Evolutionary conservation across 1,284 basidiomycete genomes (phyloP).

Genomic region (Ceratobasidium sp.): DNA sequence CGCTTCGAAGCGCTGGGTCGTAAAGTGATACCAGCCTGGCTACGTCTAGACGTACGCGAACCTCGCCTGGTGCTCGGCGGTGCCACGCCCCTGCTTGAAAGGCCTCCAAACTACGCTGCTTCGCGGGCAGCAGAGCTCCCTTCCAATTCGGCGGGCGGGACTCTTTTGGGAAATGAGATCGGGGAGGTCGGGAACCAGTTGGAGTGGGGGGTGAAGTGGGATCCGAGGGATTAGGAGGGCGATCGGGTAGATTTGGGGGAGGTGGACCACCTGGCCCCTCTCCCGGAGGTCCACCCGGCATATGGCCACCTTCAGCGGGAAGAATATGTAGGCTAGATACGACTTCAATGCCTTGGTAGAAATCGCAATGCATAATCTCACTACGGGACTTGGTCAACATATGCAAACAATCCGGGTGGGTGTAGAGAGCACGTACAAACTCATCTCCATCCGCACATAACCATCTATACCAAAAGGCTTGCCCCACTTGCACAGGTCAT

Average conservation of each 20-base stretch:
- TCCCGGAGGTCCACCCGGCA: neutral
- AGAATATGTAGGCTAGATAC: slow-evolving; percentile 48
- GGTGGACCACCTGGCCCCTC: neutral
- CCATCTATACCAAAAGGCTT: slow-evolving; percentile 52
- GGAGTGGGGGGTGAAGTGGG: neutral
- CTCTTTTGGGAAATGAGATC: slow-evolving; percentile 6
- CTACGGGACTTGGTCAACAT: slow-evolving; percentile 46
- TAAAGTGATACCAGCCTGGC: slow-evolving; percentile 55
- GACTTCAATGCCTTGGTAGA: slow-evolving; percentile 53
- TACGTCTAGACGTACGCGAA: slow-evolving; percentile 54
- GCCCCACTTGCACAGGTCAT: slow-evolving; percentile 53
- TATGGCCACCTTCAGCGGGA: slow-evolving; percentile 10
- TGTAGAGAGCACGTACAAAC: slow-evolving; percentile 52
- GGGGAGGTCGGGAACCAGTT: neutral
- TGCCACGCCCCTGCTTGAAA: slow-evolving; percentile 54
- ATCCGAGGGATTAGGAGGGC: slow-evolving; percentile 1
- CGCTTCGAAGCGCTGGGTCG: slow-evolving; percentile 52
- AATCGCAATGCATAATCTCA: slow-evolving; percentile 61
- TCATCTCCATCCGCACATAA: slow-evolving; percentile 58
- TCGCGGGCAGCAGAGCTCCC: slow-evolving; percentile 26
- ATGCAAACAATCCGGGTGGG: neutral
- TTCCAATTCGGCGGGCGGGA: slow-evolving; percentile 41
- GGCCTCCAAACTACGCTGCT: slow-evolving; percentile 46
- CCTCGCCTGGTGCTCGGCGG: slow-evolving; percentile 48
- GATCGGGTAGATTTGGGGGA: neutral